Percentiles rank a stretch among this genome's conserved stretches.
phyloP scores from a whole-genome alignment of 2,329 filamentous ascomycete species.

The Clonostachys chloroleuca region DNA sequence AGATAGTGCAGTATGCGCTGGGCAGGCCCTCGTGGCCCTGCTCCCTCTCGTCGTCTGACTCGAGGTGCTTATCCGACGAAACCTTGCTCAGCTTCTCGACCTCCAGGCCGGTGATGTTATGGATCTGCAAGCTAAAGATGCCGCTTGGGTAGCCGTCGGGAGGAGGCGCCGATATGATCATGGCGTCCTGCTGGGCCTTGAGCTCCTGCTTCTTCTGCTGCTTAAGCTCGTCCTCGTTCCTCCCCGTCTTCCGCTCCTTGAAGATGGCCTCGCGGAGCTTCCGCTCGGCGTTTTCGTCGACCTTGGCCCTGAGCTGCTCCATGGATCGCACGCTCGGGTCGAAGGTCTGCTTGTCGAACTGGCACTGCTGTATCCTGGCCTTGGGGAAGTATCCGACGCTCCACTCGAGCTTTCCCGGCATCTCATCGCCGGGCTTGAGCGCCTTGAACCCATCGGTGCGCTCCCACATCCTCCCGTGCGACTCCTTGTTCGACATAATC shows the following conservation, averaged over 20 bases:
- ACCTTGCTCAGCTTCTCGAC: conserved; percentile 55
- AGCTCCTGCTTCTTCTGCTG: conserved; percentile 67
- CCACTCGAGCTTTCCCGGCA: conserved; percentile 68
- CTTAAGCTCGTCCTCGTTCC: conserved; percentile 51
- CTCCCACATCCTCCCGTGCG: conserved; percentile 57
- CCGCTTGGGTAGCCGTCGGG: conserved; percentile 58
- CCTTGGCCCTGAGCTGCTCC: conserved; percentile 54
- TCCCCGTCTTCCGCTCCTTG: conserved; percentile 25
- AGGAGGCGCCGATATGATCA: conserved; percentile 66
- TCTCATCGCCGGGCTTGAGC: conserved; percentile 59
- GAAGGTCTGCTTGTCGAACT: conserved; percentile 57
- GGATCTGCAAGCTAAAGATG: conserved; percentile 65
- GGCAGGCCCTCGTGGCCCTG: conserved; percentile 62
- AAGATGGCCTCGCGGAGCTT: conserved; percentile 61
- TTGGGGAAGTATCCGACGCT: conserved; percentile 70
- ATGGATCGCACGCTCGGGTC: conserved; percentile 52
- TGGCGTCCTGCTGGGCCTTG: conserved; percentile 53
- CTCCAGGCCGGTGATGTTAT: conserved; percentile 68
- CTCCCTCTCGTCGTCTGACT: conserved; percentile 47
- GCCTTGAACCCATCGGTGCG: conserved; percentile 63
- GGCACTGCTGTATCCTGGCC: conserved; percentile 54
- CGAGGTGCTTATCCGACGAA: conserved; percentile 26
- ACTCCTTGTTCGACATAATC: conserved; percentile 54
- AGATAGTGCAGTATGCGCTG: conserved; percentile 68
- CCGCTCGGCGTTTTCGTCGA: conserved; percentile 45